Conservation (phyloP, 2,329 filamentous ascomycete genomes). For the Xylaria digitata region DNA sequence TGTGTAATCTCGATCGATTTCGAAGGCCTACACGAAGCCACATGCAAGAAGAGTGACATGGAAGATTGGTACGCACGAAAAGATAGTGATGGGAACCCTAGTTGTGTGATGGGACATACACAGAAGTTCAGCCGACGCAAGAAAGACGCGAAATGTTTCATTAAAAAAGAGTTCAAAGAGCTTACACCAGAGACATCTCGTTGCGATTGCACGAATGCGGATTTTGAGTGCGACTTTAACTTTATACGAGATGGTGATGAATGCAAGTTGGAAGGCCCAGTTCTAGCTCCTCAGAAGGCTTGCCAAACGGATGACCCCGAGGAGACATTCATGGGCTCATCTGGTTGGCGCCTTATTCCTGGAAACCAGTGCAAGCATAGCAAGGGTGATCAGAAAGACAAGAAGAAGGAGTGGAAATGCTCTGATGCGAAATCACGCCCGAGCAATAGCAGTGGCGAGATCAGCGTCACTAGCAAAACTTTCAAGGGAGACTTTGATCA, state of each 20-base stretch:
- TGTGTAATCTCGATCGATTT: constrained; percentile 86
- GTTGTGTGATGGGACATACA: constrained; percentile 95
- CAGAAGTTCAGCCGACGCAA: constrained; percentile 89
- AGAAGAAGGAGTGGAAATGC: constrained; percentile 80
- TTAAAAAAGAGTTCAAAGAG: constrained; percentile 86
- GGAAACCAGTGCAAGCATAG: constrained; percentile 77
- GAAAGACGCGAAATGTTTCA: constrained; percentile 87
- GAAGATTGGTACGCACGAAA: constrained; percentile 89
- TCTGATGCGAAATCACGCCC: constrained; percentile 65
- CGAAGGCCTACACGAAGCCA: constrained; percentile 79
- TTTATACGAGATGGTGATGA: constrained; percentile 77
- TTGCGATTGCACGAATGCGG: constrained; percentile 83
- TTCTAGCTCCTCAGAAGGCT: constrained; percentile 75
- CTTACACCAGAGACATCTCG: constrained; percentile 74
- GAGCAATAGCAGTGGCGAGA: constrained; percentile 71
- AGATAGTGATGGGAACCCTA: constrained; percentile 81
- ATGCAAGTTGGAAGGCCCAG: constrained; percentile 72
- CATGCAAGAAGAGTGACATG: constrained; percentile 82
- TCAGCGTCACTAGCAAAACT: constrained; percentile 68
- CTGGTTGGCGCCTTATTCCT: constrained; percentile 92
- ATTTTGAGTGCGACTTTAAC: constrained; percentile 98
- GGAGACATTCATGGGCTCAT: constrained; percentile 83
- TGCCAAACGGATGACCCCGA: constrained; percentile 74
- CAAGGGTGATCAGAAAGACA: constrained; percentile 73
- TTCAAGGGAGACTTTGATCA: constrained; percentile 69